phyloP scores from a whole-genome alignment of 345 rosid genomes.

The Acer negundo region DNA sequence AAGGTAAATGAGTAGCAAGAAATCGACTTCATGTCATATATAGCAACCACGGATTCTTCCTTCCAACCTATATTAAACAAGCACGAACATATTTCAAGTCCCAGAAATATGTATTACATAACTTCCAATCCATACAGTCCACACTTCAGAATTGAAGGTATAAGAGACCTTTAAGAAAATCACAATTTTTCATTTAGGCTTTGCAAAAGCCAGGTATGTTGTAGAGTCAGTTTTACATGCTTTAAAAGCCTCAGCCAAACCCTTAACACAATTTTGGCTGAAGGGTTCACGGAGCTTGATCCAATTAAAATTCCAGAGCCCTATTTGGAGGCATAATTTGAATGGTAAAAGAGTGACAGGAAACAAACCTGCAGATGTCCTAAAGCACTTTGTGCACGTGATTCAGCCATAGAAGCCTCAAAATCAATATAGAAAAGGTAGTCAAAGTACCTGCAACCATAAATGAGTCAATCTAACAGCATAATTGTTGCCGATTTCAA shows the following conservation, averaged over 20 bases:
- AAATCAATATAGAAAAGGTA: constrained; percentile 57
- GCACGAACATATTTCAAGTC: not conserved
- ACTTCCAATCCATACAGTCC: not conserved
- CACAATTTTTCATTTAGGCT: not conserved
- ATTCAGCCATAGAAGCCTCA: constrained; percentile 65
- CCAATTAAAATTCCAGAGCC: not conserved
- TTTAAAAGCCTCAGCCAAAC: not conserved
- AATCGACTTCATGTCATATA: not conserved
- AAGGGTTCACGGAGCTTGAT: not conserved
- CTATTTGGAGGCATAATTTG: not conserved
- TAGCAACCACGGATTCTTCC: not conserved
- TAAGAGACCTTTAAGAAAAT: not conserved
- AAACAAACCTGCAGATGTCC: constrained; percentile 49
- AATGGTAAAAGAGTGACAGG: not conserved
- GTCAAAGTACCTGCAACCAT: constrained; percentile 47
- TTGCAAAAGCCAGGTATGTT: not conserved
- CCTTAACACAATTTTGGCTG: not conserved
- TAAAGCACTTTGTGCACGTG: constrained; percentile 53
- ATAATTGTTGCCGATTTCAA: not conserved
- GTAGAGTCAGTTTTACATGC: not conserved
- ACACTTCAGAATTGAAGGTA: not conserved
- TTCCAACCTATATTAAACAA: not conserved
- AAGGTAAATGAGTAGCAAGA: no score
- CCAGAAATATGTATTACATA: not conserved
- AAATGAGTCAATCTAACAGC: constrained; percentile 5